Evolutionary conservation across 495 filamentous ascomycete genomes (phyloP), one percentile per base, ranked within the genome.

Genomic region (Penicillium goetzii): DNA sequence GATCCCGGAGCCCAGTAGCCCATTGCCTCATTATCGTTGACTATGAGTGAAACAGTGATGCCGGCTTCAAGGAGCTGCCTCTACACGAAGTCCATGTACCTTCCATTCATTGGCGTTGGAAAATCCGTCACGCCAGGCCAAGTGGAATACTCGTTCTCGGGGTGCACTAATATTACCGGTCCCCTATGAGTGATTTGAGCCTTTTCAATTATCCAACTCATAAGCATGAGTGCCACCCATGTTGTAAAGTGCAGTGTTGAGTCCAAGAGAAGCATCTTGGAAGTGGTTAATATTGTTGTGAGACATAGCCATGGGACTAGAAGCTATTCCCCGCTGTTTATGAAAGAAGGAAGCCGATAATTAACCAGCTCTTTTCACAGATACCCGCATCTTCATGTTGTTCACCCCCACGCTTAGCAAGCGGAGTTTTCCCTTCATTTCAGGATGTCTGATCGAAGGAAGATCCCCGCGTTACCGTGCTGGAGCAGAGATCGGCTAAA

Each of bases 171-270:
- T 53, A 91, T 89, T 2, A 92, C 81, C 0, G 87, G 88, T 1
- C 90, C 89, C 4, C 86, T 89, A 63, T 90, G 86, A 1, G 87
- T 90, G 58, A 91, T 89, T 65, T 92, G 88, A 2, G 84, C 85
- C 19, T 82, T 80, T 9, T 88, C 86, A 62, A 92, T 86, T 17
- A 87, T 82, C 28, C 73, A 68, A 17, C 81, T 82, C 59, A 90
- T 77, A 4, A 26, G 30, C 5, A 51, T n/a, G 25, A 51, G 25
- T 25, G 47, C 47, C 47, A 51, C 14, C 23, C 47, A 51, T 21
- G 25, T 21, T 26, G 47, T 11, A 50, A 51, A 51, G 25, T 17
- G 25, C 25, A 51, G 25, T 17, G 47, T 28, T 51, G 25, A 30
- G 12, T 28, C 14, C 2, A 30, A 30, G 47, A 50, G 15, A 51